These are phyloP conservation scores for Spatholobus suberectus DNA, from an alignment of 306 rosid genomes.

Conservation along the genomic window DNA sequence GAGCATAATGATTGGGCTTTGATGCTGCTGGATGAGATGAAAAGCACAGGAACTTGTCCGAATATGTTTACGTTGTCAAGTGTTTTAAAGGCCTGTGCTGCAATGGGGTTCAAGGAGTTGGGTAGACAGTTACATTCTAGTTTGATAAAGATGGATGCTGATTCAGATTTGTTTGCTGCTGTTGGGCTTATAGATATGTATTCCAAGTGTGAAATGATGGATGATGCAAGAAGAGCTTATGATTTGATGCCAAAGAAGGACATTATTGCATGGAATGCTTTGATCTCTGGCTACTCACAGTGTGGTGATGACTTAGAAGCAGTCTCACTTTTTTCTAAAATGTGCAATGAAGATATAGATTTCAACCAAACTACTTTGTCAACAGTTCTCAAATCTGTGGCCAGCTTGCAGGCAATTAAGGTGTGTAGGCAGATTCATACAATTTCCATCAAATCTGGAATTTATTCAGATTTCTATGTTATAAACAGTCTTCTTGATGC, in stretches of 20 bases:
- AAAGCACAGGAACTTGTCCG: conserved; percentile 54
- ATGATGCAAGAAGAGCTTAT: conserved; percentile 72
- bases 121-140: conserved; percentile 79
- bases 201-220: conserved; percentile 74
- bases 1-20: conserved; percentile 64
- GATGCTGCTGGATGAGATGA: conserved; percentile 57
- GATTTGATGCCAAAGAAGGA: conserved; percentile 65
- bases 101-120: conserved; percentile 57
- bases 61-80: conserved; percentile 84
- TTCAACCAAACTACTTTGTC: conserved; percentile 84
- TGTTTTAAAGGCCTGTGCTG: conserved; percentile 81
- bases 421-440: conserved; percentile 74
- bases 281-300: conserved; percentile 75
- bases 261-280: conserved; percentile 75
- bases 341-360: conserved; percentile 60
- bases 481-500: conserved; percentile 86
- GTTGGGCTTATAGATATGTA: conserved; percentile 88
- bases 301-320: conserved; percentile 73
- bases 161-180: conserved; percentile 65
- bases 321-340: conserved; percentile 56
- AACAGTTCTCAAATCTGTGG: conserved; percentile 77
- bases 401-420: conserved; percentile 60
- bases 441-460: conserved; percentile 77
- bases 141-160: conserved; percentile 67
- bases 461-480: conserved; percentile 66